Base-by-base conservation (phyloP, 1,139 yeast species). In the Tardiomyces digboiensis region DNA sequence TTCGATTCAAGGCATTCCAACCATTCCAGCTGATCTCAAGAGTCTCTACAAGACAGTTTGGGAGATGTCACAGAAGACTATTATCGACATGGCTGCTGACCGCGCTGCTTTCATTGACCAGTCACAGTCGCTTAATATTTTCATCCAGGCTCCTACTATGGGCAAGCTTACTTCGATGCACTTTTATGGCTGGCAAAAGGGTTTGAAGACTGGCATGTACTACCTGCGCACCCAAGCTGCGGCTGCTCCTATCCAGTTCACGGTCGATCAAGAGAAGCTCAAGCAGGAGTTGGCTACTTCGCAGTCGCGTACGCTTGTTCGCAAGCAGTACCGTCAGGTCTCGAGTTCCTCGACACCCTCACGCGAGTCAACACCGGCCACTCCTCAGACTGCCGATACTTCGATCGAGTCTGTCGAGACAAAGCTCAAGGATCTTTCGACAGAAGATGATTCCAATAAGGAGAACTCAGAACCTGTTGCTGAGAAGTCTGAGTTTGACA, bases 181-280 rank as follows among this genome's bases (percentile, higher is more conserved):
- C 66, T 91, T 91, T 70, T 87, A 89, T 63, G 95, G 96, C 39
- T 91, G 97, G 97, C 82, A 82, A 66, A 84, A 82, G 71, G 98
- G 97, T 40, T 75, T 91, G 61, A 91, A 91, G 74, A 91, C 98
- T 4, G 98, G 98, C 49, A 89, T 91, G 95, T 91, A 91, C 72
- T 91, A 91, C 67, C 71, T 91, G 62, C 78, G 97, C 62, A 89
- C 97, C 5, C 93, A 84, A 70, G 96, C 97, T 29, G 97, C 97
- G 2, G 75, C 95, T 22, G 81, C 91, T 43, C 95, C 97, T 26
- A 89, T 89, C 55, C 94, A 88, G 67, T 89, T 87, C 61, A 89
- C 97, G 8, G 78, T 89, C 40, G 94, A 85, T 59, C 74, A 74
- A 52, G 68, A 68, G 51, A 68, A 75, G 45, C 74, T 60, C 63